A percentile compares a stretch with the other conserved stretches of the same genome.
Evolutionary conservation across 2,329 filamentous ascomycete genomes (phyloP).

Genomic region (Chaetothyriales sp.): DNA sequence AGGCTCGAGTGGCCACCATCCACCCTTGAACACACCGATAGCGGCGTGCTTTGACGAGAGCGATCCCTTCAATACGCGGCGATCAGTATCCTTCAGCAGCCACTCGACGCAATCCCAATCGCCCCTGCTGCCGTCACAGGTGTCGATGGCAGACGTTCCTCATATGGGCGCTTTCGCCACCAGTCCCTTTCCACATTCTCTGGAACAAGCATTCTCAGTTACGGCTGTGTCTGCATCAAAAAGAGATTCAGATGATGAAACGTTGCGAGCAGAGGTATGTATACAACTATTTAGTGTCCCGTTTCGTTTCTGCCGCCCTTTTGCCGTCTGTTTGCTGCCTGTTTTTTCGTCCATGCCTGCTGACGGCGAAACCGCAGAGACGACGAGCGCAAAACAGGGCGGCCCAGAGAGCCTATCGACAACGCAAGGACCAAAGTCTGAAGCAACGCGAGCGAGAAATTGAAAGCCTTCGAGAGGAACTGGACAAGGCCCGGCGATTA

Average conservation of each 20-base stretch:
- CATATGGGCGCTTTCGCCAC: neutral
- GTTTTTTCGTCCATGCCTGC: too few species aligned
- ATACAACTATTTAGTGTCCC: neutral
- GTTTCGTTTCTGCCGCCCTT: too few species aligned
- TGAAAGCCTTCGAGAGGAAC: neutral
- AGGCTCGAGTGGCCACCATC: neutral
- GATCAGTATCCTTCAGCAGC: neutral
- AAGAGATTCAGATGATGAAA: neutral
- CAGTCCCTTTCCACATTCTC: neutral
- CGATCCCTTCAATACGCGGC: neutral
- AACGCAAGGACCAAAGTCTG: conserved; percentile 12
- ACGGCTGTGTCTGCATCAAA: neutral
- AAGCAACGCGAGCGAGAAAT: conserved; percentile 1
- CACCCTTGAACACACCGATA: neutral
- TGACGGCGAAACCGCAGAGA: neutral
- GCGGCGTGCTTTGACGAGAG: neutral
- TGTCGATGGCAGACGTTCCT: neutral
- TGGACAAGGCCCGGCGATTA: neutral
- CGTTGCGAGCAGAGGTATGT: neutral
- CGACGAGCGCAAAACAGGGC: conserved; percentile 8
- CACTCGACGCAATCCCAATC: neutral
- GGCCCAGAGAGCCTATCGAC: conserved; percentile 13
- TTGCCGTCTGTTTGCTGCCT: too few species aligned
- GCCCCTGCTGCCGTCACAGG: neutral
- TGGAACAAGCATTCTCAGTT: neutral